Evolutionary conservation across 257 asterid genomes (phyloP), one percentile per base, ranked within the genome.

Genomic region (Rubia yunnanensis): DNA sequence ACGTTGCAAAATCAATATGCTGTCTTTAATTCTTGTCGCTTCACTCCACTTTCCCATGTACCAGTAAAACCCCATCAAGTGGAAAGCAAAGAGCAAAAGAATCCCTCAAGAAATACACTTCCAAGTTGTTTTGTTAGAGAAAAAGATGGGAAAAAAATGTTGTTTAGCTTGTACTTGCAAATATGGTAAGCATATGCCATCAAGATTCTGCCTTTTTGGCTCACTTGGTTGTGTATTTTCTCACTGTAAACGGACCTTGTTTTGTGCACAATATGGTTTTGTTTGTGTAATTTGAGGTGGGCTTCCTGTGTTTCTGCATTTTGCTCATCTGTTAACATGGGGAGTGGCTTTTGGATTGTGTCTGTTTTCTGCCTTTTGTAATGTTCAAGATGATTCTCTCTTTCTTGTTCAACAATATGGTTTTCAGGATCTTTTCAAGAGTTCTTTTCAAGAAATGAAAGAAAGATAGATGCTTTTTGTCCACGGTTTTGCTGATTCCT

Each of bases 281-380:
- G 81, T 80, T 39, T 54, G 38, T 71, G 66, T 27, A 70, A 69
- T 59, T 74, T 53, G 64, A 68, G 74, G 77, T 71, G 73, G 72
- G 49, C 66, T 71, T 69, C 70, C 66, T 68, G 70, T 70, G 70
- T 67, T 77, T 74, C 69, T 75, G 32, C 68, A 49, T 70, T 50
- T 50, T 75, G 85, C 70, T 77, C 71, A 76, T 63, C 67, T 78
- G 76, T 73, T 77, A 70, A 79, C 87, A 78, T 68, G 84, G 85
- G 70, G 86, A 83, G 95, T 77, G 81, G 79, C 85, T 70, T 82
- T 68, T 78, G 95, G 96, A 84, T 77, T 78, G 26, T 80, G 91
- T 86, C 82, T 73, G 61, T 80, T n/a, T n/a, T 56, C 39, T 55
- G 70, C 53, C 74, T 58, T 67, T 70, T n/a, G n/a, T n/a, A n/a